A percentile compares a stretch with the other conserved stretches of the same genome.
Evolutionary conservation across 2,329 filamentous ascomycete genomes (phyloP).

Genomic region (Endoconidiophora polonica): DNA sequence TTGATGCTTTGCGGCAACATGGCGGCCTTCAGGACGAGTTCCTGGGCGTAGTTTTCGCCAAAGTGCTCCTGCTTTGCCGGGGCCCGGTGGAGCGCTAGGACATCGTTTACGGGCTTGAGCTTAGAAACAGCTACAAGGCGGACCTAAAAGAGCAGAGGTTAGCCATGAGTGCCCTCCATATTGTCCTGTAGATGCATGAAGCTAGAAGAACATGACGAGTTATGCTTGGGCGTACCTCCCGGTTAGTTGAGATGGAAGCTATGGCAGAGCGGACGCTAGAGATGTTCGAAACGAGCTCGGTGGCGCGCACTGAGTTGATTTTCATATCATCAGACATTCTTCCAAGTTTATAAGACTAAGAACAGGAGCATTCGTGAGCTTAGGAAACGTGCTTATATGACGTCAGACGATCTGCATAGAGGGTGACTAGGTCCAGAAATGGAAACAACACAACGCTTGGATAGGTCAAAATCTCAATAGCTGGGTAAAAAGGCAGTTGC

Average conservation of each 20-base stretch:
- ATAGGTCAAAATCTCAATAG: no score
- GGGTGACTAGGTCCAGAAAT: no score
- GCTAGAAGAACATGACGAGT: no score
- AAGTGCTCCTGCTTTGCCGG: slow-evolving; percentile 54
- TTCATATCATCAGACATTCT: slow-evolving; percentile 32
- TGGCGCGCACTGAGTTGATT: slow-evolving; percentile 43
- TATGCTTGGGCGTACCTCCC: slow-evolving; percentile 29
- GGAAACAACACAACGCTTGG: no score
- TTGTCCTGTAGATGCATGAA: no score
- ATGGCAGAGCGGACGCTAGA: slow-evolving; percentile 42
- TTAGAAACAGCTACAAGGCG: slow-evolving; percentile 92
- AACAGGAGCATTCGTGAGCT: no score
- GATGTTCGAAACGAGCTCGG: slow-evolving; percentile 45
- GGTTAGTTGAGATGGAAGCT: slow-evolving; percentile 32
- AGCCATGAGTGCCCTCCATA: neutral
- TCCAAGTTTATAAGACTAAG: neutral
- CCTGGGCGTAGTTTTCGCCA: slow-evolving; percentile 91
- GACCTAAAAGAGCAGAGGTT: slow-evolving; percentile 31
- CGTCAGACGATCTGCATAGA: no score
- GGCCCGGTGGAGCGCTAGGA: slow-evolving; percentile 60
- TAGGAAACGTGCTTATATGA: no score
- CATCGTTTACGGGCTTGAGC: slow-evolving; percentile 81
- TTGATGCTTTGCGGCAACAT: slow-evolving; percentile 59
- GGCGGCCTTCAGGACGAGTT: slow-evolving; percentile 70
- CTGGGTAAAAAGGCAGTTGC: no score